Percentiles rank a stretch among this genome's conserved stretches.
Conservation (phyloP, 139 green algal species). For the Chlorella sorokiniana region DNA sequence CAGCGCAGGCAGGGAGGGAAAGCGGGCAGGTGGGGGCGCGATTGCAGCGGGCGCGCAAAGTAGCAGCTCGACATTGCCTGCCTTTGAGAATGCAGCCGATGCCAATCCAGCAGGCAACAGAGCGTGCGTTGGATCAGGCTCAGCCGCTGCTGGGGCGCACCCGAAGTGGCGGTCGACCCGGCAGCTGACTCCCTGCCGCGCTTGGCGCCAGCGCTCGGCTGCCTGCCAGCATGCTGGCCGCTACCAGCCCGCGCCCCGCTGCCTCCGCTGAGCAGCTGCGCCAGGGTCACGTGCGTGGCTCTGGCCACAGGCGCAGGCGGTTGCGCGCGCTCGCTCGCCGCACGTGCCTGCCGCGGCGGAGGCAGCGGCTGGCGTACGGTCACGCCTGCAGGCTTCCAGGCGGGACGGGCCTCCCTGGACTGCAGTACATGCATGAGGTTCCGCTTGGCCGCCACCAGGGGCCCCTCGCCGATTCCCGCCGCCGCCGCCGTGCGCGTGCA, state of each 20-base stretch:
- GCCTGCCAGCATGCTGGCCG: neutral
- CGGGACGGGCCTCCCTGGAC: neutral
- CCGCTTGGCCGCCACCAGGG: constrained; percentile 1
- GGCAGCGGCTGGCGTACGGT: neutral
- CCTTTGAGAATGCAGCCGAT: neutral
- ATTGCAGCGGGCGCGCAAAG: neutral
- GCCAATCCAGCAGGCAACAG: neutral
- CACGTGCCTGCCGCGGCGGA: neutral
- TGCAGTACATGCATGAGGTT: constrained; percentile 18
- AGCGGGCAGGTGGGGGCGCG: neutral
- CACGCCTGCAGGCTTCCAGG: neutral
- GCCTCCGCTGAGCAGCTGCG: neutral
- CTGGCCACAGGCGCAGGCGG: neutral
- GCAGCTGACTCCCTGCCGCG: constrained; percentile 9
- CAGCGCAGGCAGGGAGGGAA: neutral
- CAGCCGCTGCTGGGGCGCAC: no score
- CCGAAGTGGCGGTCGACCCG: neutral
- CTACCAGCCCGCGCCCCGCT: neutral
- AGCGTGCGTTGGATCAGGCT: no score
- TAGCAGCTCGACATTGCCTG: neutral
- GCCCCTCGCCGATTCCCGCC: neutral
- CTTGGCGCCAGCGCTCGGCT: constrained; percentile 5
- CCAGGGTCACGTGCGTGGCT: constrained; percentile 11
- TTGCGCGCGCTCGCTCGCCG: neutral
- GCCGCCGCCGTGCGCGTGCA: neutral